Percentiles rank a stretch among this genome's conserved stretches.
Conservation (phyloP, 331 rosid species). For the Malus hybrid region DNA sequence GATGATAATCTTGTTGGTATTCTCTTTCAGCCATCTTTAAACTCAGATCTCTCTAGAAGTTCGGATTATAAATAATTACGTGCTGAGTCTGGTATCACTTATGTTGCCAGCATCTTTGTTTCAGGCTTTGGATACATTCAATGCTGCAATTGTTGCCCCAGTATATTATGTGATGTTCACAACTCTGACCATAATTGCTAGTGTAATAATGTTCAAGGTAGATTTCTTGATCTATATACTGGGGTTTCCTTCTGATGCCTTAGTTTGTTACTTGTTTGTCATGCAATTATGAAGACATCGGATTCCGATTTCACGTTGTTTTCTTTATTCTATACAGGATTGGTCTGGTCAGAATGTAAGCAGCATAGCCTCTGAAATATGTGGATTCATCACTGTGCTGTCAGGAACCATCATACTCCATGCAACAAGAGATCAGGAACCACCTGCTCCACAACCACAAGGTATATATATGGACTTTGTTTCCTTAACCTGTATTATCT, state of each 20-base stretch:
- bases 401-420: slow-evolving; percentile 88
- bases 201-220: slow-evolving; percentile 96
- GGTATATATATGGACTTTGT: slow-evolving; percentile 31
- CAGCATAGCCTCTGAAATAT: slow-evolving; percentile 81
- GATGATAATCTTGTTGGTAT: neutral
- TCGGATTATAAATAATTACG: neutral
- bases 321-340: slow-evolving; percentile 45
- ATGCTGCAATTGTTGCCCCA: slow-evolving; percentile 77
- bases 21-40: neutral
- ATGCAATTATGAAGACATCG: neutral
- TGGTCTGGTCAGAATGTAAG: slow-evolving; percentile 81
- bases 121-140: slow-evolving; percentile 91
- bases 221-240: slow-evolving; percentile 7
- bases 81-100: neutral
- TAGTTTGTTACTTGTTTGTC: neutral
- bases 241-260: slow-evolving; percentile 8
- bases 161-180: slow-evolving; percentile 86
- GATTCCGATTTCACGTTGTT: slow-evolving; percentile 15
- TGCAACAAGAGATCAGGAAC: slow-evolving; percentile 68
- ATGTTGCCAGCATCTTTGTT: slow-evolving; percentile 12
- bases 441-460: slow-evolving; percentile 48
- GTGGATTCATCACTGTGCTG: slow-evolving; percentile 88
- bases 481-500: neutral
- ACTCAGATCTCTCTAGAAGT: neutral
- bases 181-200: slow-evolving; percentile 74